Conservation (phyloP, 164 flowering plant species). For the Hamamelis virginiana region DNA sequence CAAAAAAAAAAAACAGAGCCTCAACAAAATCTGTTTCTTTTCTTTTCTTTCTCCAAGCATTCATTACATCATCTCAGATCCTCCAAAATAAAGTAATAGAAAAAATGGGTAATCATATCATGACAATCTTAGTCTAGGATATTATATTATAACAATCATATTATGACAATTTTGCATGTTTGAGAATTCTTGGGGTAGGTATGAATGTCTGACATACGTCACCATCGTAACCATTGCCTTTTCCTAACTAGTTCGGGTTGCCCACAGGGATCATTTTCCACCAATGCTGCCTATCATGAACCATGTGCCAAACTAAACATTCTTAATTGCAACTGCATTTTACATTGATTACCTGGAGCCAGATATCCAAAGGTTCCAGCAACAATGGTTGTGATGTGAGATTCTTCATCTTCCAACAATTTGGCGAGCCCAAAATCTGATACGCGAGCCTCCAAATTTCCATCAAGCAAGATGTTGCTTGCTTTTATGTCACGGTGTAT, state of each 20-base stretch:
- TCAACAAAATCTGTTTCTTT: background rate
- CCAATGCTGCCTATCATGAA: background rate
- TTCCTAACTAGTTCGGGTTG: background rate
- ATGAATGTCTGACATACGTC: no score
- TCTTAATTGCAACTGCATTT: background rate
- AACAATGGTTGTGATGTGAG: slow-evolving; percentile 96
- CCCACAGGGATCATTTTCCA: background rate
- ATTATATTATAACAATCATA: background rate
- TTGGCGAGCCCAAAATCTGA: slow-evolving; percentile 99
- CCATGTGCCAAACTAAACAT: background rate
- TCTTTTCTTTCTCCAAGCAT: background rate
- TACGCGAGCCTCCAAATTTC: slow-evolving; percentile 90
- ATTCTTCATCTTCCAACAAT: slow-evolving; percentile 89
- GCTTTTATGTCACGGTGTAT: slow-evolving; percentile 98
- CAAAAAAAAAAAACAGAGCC: background rate
- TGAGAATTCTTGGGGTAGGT: no score
- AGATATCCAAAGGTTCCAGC: slow-evolving; percentile 98
- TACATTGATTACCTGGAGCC: slow-evolving; percentile 78
- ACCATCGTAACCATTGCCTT: no score
- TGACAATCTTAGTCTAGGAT: no score
- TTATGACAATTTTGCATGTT: background rate
- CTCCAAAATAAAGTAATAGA: background rate
- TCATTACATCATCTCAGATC: background rate
- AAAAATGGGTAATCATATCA: background rate
- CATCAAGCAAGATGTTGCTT: slow-evolving; percentile 96